A percentile compares a stretch with the other conserved stretches of the same genome.
Evolutionary conservation across 208 protist species (phyloP).

Genomic region (Leishmania turanica): DNA sequence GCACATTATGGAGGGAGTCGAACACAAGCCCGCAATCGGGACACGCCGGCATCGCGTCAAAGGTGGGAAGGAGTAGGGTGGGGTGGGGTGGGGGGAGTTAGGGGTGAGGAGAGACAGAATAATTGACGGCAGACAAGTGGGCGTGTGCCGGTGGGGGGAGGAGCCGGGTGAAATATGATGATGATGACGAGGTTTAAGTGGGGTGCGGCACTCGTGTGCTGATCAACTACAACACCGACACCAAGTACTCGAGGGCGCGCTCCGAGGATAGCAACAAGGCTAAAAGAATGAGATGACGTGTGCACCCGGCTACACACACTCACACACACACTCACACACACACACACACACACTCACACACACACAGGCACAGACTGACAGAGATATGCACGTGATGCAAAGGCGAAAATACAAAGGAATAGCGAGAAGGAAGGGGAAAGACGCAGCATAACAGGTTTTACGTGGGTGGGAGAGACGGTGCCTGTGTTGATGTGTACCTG

Average conservation of each 20-base stretch:
- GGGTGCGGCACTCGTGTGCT: not conserved
- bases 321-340: conserved; percentile 13
- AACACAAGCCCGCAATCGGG: conserved; percentile 56
- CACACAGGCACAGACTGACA: not conserved
- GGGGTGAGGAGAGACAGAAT: not conserved
- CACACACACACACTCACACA: not conserved
- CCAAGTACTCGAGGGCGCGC: not conserved
- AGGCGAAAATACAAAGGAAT: not conserved
- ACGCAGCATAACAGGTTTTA: not conserved
- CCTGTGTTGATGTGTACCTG: not conserved
- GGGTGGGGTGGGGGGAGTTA: not conserved
- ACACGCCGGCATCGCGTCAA: conserved; percentile 40
- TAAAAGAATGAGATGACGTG: not conserved
- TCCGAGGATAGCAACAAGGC: not conserved
- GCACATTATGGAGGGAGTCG: conserved; percentile 37
- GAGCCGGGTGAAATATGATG: not conserved
- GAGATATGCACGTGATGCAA: not conserved
- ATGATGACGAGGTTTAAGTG: not conserved
- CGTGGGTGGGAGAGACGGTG: not conserved
- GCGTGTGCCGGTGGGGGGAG: not conserved
- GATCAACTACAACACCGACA: not conserved
- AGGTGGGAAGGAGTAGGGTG: not conserved
- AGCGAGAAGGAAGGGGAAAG: not conserved
- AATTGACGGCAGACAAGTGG: not conserved
- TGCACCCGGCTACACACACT: not conserved